Evolutionary conservation across 495 filamentous ascomycete species (phyloP).

Genomic region (Daldinia childiae): DNA sequence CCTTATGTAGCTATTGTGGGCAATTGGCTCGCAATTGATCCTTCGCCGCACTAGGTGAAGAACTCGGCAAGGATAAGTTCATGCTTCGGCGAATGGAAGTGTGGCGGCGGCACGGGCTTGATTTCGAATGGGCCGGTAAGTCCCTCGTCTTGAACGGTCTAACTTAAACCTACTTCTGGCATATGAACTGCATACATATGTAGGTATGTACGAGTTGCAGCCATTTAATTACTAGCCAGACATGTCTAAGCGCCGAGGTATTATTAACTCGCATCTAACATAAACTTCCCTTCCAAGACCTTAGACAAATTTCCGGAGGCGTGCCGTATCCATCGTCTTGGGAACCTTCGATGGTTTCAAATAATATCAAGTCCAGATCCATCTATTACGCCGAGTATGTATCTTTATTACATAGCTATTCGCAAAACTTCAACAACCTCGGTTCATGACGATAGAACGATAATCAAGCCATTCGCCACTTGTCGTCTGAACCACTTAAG

Average conservation of each 20-base stretch:
- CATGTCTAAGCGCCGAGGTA: not conserved
- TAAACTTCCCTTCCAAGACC: not conserved
- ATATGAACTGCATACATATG: no score
- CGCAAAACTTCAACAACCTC: conserved; percentile 19
- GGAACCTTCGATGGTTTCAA: not conserved
- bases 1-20: not conserved
- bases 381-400: not conserved
- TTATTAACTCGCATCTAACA: not conserved
- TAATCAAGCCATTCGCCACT: conserved; percentile 16
- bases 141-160: conserved; percentile 10
- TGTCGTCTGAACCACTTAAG: conserved; percentile 8
- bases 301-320: not conserved
- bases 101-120: not conserved
- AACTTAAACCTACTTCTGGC: not conserved
- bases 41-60: not conserved
- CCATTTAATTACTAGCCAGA: not conserved
- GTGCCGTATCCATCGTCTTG: not conserved
- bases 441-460: conserved; percentile 18
- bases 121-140: conserved; percentile 22
- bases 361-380: conserved; percentile 12
- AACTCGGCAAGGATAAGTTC: not conserved
- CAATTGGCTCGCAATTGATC: not conserved
- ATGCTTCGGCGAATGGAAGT: conserved; percentile 25
- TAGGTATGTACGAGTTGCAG: not conserved
- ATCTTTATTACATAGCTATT: not conserved